Evolutionary conservation across 2,329 filamentous ascomycete species (phyloP).

Genomic region (Dactylonectria macrodidyma): DNA sequence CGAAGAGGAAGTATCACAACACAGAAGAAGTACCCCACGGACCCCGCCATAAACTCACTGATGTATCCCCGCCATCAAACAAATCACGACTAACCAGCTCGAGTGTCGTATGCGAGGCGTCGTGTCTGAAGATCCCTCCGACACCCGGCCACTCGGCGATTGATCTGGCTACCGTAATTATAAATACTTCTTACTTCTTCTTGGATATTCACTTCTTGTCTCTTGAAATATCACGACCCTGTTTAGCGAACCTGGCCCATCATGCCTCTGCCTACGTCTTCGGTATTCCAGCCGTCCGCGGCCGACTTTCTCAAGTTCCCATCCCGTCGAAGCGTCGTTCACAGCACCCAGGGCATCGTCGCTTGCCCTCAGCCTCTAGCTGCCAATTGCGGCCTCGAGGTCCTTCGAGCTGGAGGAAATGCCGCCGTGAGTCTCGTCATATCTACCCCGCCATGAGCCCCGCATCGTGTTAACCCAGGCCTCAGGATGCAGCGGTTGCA

Average conservation of each 20-base stretch:
- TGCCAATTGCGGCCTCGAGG: conserved; percentile 86
- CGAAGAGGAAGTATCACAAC: conserved; percentile 25
- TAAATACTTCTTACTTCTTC: not conserved
- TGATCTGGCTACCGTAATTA: not conserved
- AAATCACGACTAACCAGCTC: not conserved
- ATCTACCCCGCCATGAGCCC: not conserved
- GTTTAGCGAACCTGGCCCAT: not conserved
- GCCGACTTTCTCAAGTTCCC: conserved; percentile 75
- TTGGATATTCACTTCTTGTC: not conserved
- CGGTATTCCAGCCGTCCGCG: conserved; percentile 63
- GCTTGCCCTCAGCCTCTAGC: conserved; percentile 92
- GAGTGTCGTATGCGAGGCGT: not conserved
- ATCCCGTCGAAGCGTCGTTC: conserved; percentile 90
- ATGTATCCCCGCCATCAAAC: not conserved
- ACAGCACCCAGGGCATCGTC: conserved; percentile 93
- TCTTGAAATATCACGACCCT: too few relatives aligned
- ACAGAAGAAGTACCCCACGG: conserved; percentile 10
- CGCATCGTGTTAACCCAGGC: conserved; percentile 16
- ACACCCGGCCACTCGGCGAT: not conserved
- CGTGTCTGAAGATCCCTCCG: not conserved
- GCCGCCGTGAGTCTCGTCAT: conserved; percentile 81
- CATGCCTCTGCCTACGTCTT: conserved; percentile 65
- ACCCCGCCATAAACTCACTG: not conserved
- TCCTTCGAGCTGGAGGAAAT: conserved; percentile 92
- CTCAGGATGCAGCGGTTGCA: conserved; percentile 93